phyloP scores from a whole-genome alignment of 1,284 basidiomycete genomes.

The Sporisorium reilianum region DNA sequence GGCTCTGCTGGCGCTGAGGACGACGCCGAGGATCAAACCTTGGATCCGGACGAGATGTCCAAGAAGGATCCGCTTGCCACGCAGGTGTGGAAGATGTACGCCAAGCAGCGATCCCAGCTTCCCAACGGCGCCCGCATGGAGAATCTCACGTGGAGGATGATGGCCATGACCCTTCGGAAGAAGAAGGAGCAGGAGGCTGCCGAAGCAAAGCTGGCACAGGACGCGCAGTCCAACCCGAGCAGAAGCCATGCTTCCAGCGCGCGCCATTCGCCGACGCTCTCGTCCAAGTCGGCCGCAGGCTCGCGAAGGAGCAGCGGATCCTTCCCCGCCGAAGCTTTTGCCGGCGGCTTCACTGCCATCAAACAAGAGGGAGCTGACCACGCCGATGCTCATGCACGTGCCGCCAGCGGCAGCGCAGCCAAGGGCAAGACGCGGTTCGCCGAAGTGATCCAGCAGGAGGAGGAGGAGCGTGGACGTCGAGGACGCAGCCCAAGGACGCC shows the following conservation, averaged over 20 bases:
- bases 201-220: slow-evolving; percentile 40
- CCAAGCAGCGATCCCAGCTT: slow-evolving; percentile 84
- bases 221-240: slow-evolving; percentile 30
- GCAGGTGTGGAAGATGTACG: slow-evolving; percentile 97
- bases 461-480: slow-evolving; percentile 58
- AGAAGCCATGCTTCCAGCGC: slow-evolving; percentile 43
- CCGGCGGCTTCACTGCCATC: slow-evolving; percentile 43
- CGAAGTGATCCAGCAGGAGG: slow-evolving; percentile 66
- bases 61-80: slow-evolving; percentile 87
- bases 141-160: slow-evolving; percentile 97
- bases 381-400: slow-evolving; percentile 9
- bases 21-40: slow-evolving; percentile 41
- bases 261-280: slow-evolving; percentile 39
- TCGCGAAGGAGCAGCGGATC: slow-evolving; percentile 55
- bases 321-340: slow-evolving; percentile 21
- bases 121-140: slow-evolving; percentile 96
- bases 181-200: slow-evolving; percentile 72
- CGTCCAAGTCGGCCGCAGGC: slow-evolving; percentile 26
- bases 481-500: slow-evolving; percentile 60
- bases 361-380: slow-evolving; percentile 12
- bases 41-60: slow-evolving; percentile 69
- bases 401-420: slow-evolving; percentile 6
- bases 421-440: slow-evolving; percentile 72
- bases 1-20: slow-evolving; percentile 57
- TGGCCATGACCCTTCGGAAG: slow-evolving; percentile 91